Conservation (phyloP, 23 red algal species). For the Pyropia yezoensis region DNA sequence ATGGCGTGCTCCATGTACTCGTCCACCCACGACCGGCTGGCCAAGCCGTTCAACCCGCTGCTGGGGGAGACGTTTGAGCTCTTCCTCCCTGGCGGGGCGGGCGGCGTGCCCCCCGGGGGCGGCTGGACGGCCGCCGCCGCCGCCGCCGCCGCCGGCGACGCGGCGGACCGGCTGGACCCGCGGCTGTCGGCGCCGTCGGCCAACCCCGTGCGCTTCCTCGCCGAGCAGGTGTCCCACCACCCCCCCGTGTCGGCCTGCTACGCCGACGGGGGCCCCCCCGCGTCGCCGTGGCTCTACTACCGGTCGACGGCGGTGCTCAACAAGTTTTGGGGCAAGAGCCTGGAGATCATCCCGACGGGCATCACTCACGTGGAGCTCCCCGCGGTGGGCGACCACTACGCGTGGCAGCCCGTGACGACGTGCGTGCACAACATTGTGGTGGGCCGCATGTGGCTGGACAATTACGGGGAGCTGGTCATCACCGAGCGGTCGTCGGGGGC, state of each 20-base stretch:
- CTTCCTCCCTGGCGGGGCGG: constrained; percentile 4
- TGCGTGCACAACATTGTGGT: constrained; percentile 92
- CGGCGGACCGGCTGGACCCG: too few species aligned
- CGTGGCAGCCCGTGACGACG: constrained; percentile 73
- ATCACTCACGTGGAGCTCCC: constrained; percentile 50
- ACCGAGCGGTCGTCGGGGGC: constrained; percentile 29
- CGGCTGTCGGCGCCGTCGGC: not conserved
- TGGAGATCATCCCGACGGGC: constrained; percentile 85
- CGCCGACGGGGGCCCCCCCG: constrained; percentile 15
- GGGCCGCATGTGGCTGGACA: constrained; percentile 88
- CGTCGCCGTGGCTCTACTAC: constrained; percentile 61
- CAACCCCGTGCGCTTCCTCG: constrained; percentile 30
- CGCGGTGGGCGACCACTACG: constrained; percentile 71
- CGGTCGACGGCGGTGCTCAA: constrained; percentile 52
- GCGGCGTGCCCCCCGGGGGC: too few species aligned
- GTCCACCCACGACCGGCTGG: constrained; percentile 50
- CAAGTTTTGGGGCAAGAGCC: constrained; percentile 76
- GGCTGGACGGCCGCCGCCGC: too few species aligned
- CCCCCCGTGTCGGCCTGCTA: constrained; percentile 62
- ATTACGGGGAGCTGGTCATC: constrained; percentile 66
- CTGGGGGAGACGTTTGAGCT: constrained; percentile 88
- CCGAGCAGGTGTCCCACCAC: constrained; percentile 95
- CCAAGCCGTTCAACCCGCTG: constrained; percentile 90
- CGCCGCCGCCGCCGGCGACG: not conserved
- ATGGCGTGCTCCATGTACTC: constrained; percentile 72